phyloP scores from a whole-genome alignment of 176 grass and related monocot species.

The Cenchrus purpureus region DNA sequence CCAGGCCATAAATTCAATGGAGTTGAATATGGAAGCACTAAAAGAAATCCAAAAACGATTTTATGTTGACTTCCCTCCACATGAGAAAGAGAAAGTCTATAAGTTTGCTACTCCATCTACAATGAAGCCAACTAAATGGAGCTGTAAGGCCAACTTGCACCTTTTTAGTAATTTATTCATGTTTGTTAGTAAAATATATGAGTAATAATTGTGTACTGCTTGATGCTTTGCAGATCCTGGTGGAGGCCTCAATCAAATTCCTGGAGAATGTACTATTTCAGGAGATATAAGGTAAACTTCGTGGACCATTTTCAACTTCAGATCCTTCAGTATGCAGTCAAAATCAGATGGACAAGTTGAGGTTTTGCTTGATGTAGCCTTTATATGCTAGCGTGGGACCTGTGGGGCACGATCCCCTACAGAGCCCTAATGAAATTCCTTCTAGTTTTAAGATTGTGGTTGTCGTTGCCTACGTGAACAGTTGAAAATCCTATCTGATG shows the following conservation, averaged over 20 bases:
- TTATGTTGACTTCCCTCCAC: slow-evolving; percentile 77
- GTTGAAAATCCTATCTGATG: not conserved
- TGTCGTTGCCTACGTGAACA: not conserved
- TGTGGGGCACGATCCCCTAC: not conserved
- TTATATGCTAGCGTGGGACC: not conserved
- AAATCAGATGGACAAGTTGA: slow-evolving; percentile 6
- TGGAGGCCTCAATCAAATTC: slow-evolving; percentile 95
- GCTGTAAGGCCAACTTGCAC: slow-evolving; percentile 59
- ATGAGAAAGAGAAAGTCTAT: slow-evolving; percentile 74
- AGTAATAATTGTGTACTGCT: not conserved
- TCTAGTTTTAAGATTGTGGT: not conserved
- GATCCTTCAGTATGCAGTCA: not conserved
- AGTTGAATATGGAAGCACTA: slow-evolving; percentile 90
- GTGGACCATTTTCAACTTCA: slow-evolving; percentile 1
- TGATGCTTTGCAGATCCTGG: slow-evolving; percentile 76
- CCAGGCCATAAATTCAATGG: slow-evolving; percentile 92
- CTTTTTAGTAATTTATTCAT: slow-evolving; percentile 4
- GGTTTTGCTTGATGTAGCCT: slow-evolving; percentile 12
- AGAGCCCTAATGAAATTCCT: not conserved
- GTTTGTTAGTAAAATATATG: not conserved
- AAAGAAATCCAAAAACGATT: slow-evolving; percentile 88
- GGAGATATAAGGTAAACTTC: slow-evolving; percentile 78
- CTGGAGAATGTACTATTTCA: slow-evolving; percentile 95
- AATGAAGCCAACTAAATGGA: slow-evolving; percentile 98
- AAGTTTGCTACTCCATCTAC: slow-evolving; percentile 97